These are phyloP conservation scores for Nakaseomyces kungkrabaensis DNA, from an alignment of 1,139 yeast genomes.

Conservation along the genomic window DNA sequence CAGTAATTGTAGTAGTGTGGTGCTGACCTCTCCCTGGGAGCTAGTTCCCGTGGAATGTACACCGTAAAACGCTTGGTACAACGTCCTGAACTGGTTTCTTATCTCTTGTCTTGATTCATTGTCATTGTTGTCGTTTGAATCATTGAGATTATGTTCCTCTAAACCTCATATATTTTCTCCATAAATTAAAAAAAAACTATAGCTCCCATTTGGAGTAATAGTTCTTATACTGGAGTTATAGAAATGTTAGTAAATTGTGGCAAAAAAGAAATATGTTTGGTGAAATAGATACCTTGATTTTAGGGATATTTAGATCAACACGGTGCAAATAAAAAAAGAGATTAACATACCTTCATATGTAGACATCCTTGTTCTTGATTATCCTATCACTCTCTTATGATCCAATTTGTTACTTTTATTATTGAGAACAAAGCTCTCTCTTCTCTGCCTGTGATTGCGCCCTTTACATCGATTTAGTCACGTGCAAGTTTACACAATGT, in stretches of 20 bases:
- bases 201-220: too few species aligned
- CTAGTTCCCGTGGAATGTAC: constrained; percentile 12
- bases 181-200: too few species aligned
- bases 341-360: constrained; percentile 18
- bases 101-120: constrained; percentile 6
- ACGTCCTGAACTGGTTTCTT: constrained; percentile 16
- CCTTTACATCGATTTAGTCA: too few species aligned
- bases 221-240: too few species aligned
- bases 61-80: constrained; percentile 17
- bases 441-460: too few species aligned
- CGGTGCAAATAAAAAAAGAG: too few species aligned
- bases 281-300: too few species aligned
- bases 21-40: constrained; percentile 9
- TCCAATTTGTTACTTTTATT: too few species aligned
- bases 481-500: too few species aligned
- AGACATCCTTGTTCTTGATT: constrained; percentile 11
- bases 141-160: constrained; percentile 16
- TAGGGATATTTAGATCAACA: too few species aligned
- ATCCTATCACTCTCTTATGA: too few species aligned
- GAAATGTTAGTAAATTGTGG: background rate
- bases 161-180: background rate
- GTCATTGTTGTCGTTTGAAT: constrained; percentile 1
- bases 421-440: too few species aligned
- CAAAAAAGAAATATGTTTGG: background rate
- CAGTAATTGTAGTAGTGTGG: constrained; percentile 19